Evolutionary conservation across 768 basidiomycete genomes (phyloP), one percentile per base, ranked within the genome.

Genomic region (Clavulina sp.): DNA sequence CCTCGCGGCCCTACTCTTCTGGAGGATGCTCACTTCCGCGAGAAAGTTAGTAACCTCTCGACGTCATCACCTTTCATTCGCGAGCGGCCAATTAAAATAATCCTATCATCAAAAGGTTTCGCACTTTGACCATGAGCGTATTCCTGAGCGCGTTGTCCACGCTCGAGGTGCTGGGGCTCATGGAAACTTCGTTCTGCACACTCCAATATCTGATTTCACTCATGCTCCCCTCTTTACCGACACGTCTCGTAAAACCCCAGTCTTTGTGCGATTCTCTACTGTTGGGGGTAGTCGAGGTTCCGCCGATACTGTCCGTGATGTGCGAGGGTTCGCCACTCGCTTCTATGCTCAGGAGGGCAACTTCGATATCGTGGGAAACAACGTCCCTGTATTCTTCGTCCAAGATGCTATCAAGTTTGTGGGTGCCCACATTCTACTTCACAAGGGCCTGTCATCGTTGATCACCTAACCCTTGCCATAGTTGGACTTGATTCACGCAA

Each of bases 301-400:
- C 55, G 82, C 88, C 2, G 86, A 87, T 56, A 81, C 79, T 24
- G 81, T 84, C 38, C 76, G 86, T 36, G 87, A 92, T 59, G 84
- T 87, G 23, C 76, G 87, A 54, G 88, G 88, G 0, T 92, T 92
- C 60, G 87, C 89, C 0, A 67, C 73, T 49, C 80, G 87, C 60
- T 77, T 89, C 58, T 89, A 87, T 63, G 86, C 88, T 0, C 62
- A 77, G 1, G 82, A 89, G 63, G 86, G 86, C 3, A 87, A 84
- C 57, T 84, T 81, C 81, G 87, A 91, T 60, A 66, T 92, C 31
- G 86, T 88, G 32, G 83, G 57, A 16, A 84, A 86, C 59, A 70
- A 86, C 57, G 78, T 84, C 32, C 83, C 86, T 5, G 76, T 88
- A 21, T 85, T 87, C 69, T 80, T 84, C 66, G 78, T 88, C 48